Conservation (phyloP, 352 stramenopile genomes). For the Phytophthora ramorum region DNA sequence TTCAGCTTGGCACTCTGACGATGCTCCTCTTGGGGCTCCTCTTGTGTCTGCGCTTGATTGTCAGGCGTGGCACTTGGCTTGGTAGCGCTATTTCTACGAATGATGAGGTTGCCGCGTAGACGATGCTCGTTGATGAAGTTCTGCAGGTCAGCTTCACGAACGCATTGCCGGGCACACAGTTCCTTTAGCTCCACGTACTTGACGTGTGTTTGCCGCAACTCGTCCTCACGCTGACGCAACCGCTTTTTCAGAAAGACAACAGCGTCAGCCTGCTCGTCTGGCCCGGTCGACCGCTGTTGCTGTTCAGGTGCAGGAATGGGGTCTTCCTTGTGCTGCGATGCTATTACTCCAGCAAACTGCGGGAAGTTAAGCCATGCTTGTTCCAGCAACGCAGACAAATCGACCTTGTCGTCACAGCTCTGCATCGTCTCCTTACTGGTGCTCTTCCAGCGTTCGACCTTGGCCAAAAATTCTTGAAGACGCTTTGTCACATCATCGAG, state of each 20-base stretch:
- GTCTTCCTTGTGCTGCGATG: slow-evolving; percentile 13
- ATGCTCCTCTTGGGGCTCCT: slow-evolving; percentile 14
- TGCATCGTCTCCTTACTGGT: slow-evolving; percentile 55
- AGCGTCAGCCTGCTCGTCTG: slow-evolving; percentile 33
- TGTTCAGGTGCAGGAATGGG: slow-evolving; percentile 8
- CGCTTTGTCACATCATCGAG: slow-evolving; percentile 49
- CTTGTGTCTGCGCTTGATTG: slow-evolving; percentile 29
- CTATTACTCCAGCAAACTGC: slow-evolving; percentile 34
- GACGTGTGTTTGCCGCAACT: slow-evolving; percentile 57
- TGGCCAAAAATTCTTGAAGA: slow-evolving; percentile 52
- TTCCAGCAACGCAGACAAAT: slow-evolving; percentile 51
- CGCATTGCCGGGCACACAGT: slow-evolving; percentile 75
- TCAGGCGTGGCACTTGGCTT: slow-evolving; percentile 18
- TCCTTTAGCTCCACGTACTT: slow-evolving; percentile 85
- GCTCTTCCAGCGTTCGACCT: slow-evolving; percentile 62
- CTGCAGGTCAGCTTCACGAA: slow-evolving; percentile 77
- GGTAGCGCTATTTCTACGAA: slow-evolving; percentile 41
- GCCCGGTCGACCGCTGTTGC: slow-evolving; percentile 1
- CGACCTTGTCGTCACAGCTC: slow-evolving; percentile 32
- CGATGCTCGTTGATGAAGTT: slow-evolving; percentile 88
- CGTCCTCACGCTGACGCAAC: slow-evolving; percentile 63
- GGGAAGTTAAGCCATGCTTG: slow-evolving; percentile 67
- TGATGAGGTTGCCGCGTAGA: slow-evolving; percentile 70
- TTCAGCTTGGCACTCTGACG: slow-evolving; percentile 20
- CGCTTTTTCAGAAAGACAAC: slow-evolving; percentile 68